phyloP scores from a whole-genome alignment of 2,329 filamentous ascomycete genomes.

The Orbilia oligospora region DNA sequence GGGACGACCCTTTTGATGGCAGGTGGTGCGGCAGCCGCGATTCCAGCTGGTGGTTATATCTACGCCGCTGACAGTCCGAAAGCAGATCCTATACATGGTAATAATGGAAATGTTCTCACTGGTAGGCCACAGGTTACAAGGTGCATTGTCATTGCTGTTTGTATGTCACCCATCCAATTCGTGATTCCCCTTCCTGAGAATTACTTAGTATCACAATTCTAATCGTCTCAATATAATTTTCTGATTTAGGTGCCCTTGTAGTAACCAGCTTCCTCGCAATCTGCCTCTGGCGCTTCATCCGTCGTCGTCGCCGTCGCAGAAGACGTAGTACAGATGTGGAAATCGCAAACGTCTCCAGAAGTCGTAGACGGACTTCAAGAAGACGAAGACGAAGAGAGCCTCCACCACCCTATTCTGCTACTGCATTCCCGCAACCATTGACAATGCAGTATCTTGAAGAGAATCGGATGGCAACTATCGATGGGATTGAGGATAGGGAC shows the following conservation, averaged over 20 bases:
- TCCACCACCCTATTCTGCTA: slow-evolving; percentile 29
- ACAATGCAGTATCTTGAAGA: slow-evolving; percentile 10
- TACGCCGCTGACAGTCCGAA: slow-evolving; percentile 2
- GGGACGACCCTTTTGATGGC: not conserved
- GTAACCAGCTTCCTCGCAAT: slow-evolving; percentile 3
- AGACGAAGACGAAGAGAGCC: slow-evolving; percentile 15
- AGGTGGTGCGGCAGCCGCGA: slow-evolving; percentile 5
- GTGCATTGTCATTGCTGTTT: slow-evolving; percentile 32
- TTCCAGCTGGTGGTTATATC: slow-evolving; percentile 9
- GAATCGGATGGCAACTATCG: not conserved
- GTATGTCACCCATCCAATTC: slow-evolving; percentile 13
- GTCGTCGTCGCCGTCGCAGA: not conserved
- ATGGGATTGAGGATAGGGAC: slow-evolving; percentile 2
- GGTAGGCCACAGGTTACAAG: slow-evolving; percentile 23
- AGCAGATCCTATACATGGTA: slow-evolving; percentile 17
- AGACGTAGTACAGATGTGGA: slow-evolving; percentile 14
- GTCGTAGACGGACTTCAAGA: not conserved
- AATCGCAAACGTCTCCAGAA: not conserved
- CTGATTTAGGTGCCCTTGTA: slow-evolving; percentile 7
- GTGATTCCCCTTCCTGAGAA: not conserved
- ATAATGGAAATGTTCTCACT: not conserved
- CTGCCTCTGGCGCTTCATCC: slow-evolving; percentile 26
- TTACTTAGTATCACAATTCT: not conserved
- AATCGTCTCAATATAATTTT: not conserved
- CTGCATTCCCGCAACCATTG: not conserved